These are phyloP conservation scores for Trametes gibbosa DNA, from an alignment of 768 basidiomycete genomes.

Conservation along the genomic window DNA sequence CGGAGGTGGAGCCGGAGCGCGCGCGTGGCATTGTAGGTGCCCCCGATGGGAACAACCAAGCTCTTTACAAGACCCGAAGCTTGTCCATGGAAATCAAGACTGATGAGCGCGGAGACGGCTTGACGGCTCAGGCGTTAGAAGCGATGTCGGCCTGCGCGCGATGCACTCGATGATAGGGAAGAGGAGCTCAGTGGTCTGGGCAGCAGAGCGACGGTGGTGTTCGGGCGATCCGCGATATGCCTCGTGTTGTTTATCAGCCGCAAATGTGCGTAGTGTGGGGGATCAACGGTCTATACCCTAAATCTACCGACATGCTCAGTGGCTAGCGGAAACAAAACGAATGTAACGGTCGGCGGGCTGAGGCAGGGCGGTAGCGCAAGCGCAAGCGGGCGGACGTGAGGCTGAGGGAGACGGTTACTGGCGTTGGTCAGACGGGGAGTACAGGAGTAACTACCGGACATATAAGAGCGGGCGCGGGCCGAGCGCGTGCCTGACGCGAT, in stretches of 20 bases:
- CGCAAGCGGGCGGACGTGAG: too few species aligned
- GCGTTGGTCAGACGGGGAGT: too few species aligned
- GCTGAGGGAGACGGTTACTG: too few species aligned
- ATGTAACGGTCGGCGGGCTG: too few species aligned
- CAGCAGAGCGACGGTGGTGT: not conserved
- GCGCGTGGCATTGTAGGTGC: not conserved
- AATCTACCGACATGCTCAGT: not conserved
- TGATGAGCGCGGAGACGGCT: not conserved
- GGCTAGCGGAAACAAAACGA: too few species aligned
- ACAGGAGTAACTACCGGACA: too few species aligned
- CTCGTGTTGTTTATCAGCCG: not conserved
- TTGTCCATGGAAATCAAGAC: not conserved
- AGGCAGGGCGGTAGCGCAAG: too few species aligned
- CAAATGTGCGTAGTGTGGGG: not conserved
- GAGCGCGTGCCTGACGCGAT: too few species aligned
- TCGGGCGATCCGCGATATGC: not conserved
- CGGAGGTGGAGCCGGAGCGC: slow-evolving; percentile 12
- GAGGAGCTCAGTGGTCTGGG: not conserved
- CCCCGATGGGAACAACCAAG: not conserved
- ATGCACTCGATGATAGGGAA: not conserved
- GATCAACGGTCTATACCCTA: not conserved
- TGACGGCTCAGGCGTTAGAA: not conserved
- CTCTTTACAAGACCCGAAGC: not conserved
- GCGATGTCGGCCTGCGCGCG: too few species aligned
- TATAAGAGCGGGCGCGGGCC: too few species aligned